These are phyloP conservation scores for Zopfia rhizophila DNA, from an alignment of 2,329 filamentous ascomycete species.

Conservation along the genomic window DNA sequence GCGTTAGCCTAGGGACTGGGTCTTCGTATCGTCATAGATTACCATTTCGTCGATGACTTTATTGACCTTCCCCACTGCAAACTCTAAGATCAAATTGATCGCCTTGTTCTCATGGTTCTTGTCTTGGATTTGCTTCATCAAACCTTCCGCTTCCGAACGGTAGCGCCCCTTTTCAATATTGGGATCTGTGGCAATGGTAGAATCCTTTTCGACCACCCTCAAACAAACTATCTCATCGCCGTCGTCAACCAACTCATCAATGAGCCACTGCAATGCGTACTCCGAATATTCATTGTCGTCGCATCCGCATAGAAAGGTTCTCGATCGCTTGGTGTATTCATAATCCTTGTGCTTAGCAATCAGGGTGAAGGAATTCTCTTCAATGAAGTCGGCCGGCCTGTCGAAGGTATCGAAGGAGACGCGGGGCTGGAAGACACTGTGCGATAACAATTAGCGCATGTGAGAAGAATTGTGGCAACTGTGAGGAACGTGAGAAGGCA, in stretches of 20 bases:
- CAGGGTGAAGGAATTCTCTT: constrained; percentile 75
- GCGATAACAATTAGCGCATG: constrained; percentile 7
- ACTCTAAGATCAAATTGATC: constrained; percentile 86
- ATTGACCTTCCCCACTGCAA: constrained; percentile 88
- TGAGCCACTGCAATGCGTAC: constrained; percentile 90
- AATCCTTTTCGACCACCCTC: constrained; percentile 85
- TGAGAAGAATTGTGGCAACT: constrained; percentile 16
- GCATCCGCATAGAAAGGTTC: constrained; percentile 90
- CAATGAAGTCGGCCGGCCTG: constrained; percentile 70
- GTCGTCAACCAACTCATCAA: constrained; percentile 91
- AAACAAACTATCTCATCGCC: constrained; percentile 94
- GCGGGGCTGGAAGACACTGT: constrained; percentile 71
- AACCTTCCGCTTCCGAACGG: constrained; percentile 75
- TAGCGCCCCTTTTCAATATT: constrained; percentile 75
- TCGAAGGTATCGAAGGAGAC: constrained; percentile 82
- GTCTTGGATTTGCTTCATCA: constrained; percentile 79
- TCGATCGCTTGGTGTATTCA: constrained; percentile 79
- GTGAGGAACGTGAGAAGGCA: constrained; percentile 32
- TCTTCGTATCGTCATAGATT: constrained; percentile 44
- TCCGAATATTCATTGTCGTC: constrained; percentile 93
- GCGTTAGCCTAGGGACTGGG: constrained; percentile 12
- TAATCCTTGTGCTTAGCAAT: constrained; percentile 89
- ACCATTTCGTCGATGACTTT: constrained; percentile 92
- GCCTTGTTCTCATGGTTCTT: constrained; percentile 87
- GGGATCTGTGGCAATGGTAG: constrained; percentile 71